Base-by-base conservation (phyloP, 139 green algal species). In the Chlamydomonas schloesseri region DNA sequence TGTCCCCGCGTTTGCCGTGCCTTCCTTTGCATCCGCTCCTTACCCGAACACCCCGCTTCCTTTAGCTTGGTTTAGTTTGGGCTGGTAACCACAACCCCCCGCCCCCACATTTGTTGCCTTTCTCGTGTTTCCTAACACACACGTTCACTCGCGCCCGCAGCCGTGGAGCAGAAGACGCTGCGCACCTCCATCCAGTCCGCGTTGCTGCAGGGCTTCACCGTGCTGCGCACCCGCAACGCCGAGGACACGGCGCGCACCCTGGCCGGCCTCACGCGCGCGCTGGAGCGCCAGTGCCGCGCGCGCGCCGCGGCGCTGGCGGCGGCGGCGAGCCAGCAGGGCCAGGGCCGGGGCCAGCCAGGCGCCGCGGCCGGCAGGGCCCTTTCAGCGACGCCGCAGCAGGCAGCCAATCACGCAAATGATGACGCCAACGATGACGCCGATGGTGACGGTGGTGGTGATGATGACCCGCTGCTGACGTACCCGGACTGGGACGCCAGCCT, bases 141-240 rank as follows among this genome's bases (percentile, higher is more conserved):
- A 50, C 42, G 42, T 8, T 50, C 42, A 8, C 42, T 50, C 42
- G 6, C 42, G 8, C 29, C 8, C 10, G 29, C 72, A 91, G 88
- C 33, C 2, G 21, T 42, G 1, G 79, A 90, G 29, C 47, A 64
- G 17, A 84, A 85, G 65, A 67, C 65, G 11, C 31, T 71, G 23
- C 81, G 85, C 72, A 90, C 87, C 3, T 67, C 79, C 18, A 24
- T 57, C 2, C 53, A 78, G 29, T 53, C 53, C 24, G 86, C 78
- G 3, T 58, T 82, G 71, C 65, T 91, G 33, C 73, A 88, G 65
- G 88, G 88, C 77, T 87, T 91, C 42, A 73, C 55, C 1, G 31
- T 91, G 47, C 64, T 91, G 46, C 37, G 72, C 37, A 88, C 70
- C 53, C 15, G 29, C 9, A 53, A 58, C 29, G 17, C 33, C 23